A percentile compares a stretch with the other conserved stretches of the same genome.
These are phyloP conservation scores for Sinapis alba DNA, from an alignment of 441 rosid genomes.

Conservation along the genomic window DNA sequence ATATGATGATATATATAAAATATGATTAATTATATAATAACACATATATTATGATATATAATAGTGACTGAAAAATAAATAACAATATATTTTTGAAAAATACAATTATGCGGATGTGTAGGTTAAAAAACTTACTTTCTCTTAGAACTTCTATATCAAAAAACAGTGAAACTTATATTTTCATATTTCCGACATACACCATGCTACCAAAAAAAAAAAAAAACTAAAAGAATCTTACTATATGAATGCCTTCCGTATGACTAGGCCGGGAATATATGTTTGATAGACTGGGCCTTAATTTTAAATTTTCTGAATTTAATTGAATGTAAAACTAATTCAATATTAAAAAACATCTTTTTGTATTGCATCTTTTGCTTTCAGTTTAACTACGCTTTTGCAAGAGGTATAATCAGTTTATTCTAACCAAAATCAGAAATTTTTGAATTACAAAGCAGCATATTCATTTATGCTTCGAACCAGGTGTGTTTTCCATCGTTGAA, in stretches of 20 bases:
- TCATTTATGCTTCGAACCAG: not conserved
- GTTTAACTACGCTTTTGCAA: not conserved
- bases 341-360: not conserved
- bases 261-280: not conserved
- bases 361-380: not conserved
- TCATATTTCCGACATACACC: not conserved
- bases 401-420: not conserved
- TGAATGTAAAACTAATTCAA: not conserved
- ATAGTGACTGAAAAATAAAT: too few relatives aligned
- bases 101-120: too few relatives aligned
- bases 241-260: not conserved
- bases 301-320: not conserved
- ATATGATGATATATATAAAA: too few relatives aligned
- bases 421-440: not conserved
- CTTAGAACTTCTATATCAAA: not conserved
- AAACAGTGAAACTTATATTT: not conserved
- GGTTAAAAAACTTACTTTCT: too few relatives aligned
- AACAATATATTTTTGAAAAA: too few relatives aligned
- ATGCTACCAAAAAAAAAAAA: not conserved
- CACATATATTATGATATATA: too few relatives aligned
- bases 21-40: too few relatives aligned
- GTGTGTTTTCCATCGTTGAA: not conserved
- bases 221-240: not conserved
- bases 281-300: not conserved
- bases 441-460: not conserved